Percentiles rank a stretch among this genome's conserved stretches.
Evolutionary conservation across 2,329 filamentous ascomycete species (phyloP).

Genomic region (Phyllachora maydis): DNA sequence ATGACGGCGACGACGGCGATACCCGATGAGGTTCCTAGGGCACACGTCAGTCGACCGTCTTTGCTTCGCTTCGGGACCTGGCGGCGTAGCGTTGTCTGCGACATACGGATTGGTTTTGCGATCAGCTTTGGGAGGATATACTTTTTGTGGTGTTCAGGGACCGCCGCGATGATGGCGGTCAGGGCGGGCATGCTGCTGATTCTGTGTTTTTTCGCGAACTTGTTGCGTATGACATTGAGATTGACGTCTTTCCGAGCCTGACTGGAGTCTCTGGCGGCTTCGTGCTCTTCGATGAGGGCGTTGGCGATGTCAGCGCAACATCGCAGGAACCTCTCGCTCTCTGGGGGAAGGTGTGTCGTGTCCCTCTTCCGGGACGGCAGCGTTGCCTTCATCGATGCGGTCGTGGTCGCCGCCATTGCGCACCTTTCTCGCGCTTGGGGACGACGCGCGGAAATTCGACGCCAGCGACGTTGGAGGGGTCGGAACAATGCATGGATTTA

Average conservation of each 20-base stretch:
- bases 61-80: too few species aligned
- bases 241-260: slow-evolving; percentile 74
- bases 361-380: slow-evolving; percentile 52
- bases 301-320: slow-evolving; percentile 93
- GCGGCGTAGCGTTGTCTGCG: background rate
- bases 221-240: slow-evolving; percentile 69
- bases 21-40: slow-evolving; percentile 67
- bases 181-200: slow-evolving; percentile 74
- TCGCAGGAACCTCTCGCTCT: slow-evolving; percentile 85
- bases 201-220: slow-evolving; percentile 82
- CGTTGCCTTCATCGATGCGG: too few species aligned
- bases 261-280: slow-evolving; percentile 53
- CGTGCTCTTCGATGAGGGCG: slow-evolving; percentile 83
- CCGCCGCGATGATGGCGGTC: slow-evolving; percentile 91
- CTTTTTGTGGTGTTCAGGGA: slow-evolving; percentile 99
- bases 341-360: slow-evolving; percentile 60
- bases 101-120: slow-evolving; percentile 78
- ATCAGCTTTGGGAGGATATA: slow-evolving; percentile 93
- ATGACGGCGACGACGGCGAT: slow-evolving; percentile 98
- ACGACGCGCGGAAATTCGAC: too few species aligned
- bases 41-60: slow-evolving; percentile 2
- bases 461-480: too few species aligned
- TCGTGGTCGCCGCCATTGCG: slow-evolving; percentile 17
- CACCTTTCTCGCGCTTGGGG: too few species aligned
- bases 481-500: too few species aligned